Evolutionary conservation across 116 monocot genomes (phyloP), one percentile per base, ranked within the genome.

Genomic region (Iris pallida): DNA sequence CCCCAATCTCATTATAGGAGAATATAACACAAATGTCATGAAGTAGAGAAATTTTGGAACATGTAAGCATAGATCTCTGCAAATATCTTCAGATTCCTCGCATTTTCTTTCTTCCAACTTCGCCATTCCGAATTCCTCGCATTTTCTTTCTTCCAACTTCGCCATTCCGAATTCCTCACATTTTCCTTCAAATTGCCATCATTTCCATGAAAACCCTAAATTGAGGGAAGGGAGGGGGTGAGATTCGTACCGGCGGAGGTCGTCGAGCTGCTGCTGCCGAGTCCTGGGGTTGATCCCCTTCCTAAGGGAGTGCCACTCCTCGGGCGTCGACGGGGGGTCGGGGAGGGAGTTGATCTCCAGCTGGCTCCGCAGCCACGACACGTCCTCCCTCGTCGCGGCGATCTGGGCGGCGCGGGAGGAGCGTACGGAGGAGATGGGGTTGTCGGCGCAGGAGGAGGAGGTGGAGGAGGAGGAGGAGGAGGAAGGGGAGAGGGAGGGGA

Each of bases 281-380:
- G 85, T 85, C 68, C 94, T 90, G 58, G 90, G 90, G 54, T 94
- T 94, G 72, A 94, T 94, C 69, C 94, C 94, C 73, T 94, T 94
- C 56, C 94, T 84, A 6, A 82, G 78, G 69, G 73, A 19, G 63
- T 81, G 68, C 90, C 94, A 90, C 13, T 68, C 82, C 17, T 63
- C 71, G 10, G 77, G 79, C n/a, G 82, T 78, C 71, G 73, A 56
- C 49, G 78, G 79, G 15, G 73, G 82, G 12, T 86, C 86, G 16
- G 57, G 71, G 70, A 94, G 77, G 52, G 73, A 68, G 68, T 90
- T 94, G 60, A 60, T 20, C 6, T 18, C 16, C 75, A 90, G 58
- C 54, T 82, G 86, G 16, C 82, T 73, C 16, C 75, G 68, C 66
- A 94, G 82, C 94, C 90, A 94, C 4, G 74, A 53, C 52, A 90